Base-by-base conservation (phyloP, 78 protist genomes). In the Guillardia theta region DNA sequence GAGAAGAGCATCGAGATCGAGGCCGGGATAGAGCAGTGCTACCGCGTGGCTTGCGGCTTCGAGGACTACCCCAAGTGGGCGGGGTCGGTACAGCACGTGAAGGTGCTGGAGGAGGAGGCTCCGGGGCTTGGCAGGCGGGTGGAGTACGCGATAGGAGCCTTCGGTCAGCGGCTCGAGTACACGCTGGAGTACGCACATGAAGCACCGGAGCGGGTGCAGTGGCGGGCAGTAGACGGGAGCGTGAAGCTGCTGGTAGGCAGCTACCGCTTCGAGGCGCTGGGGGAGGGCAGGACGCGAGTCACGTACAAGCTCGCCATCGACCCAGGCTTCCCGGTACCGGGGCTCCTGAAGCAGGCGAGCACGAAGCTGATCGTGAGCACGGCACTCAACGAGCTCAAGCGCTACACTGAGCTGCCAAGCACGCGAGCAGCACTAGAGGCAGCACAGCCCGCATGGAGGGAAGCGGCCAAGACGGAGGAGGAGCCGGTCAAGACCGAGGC, bases 51-150 rank as follows among this genome's bases (percentile, higher is more conserved):
- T 19, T 12, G 37, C 10, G 48, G 33, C 30, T 43, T n/a, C 45
- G 90, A 78, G n/a, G 48, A 78, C 24, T 78, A 78, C 33, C 90
- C 90, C 24, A 43, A 78, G 48, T 78, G 90, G 90, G 90, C 48
- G 18, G 90, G 43, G n/a, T 78, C 90, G 90, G 43, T 78, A 36
- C 43, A 18, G 24, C 10, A 37, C 10, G 90, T 78, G 50, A 1
- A 44, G 1, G 90, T 78, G 18, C 90, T 78, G 33, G 90, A 6
- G 6, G 12, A 15, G 50, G 50, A 18, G 50, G 33, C 50, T 27
- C 37, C 21, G n/a, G 90, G 90, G 45, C 90, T 78, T 18, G 90
- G 50, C 24, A 78, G 44, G 90, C 48, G 24, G 48, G 90, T 43
- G n/a, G 48, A 78, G 90, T 78, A 24, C 90, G 24, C 24, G 43